Evolutionary conservation across 1,139 yeast species (phyloP), one percentile per base, ranked within the genome.

Genomic region (Scheffersomyces segobiensis): DNA sequence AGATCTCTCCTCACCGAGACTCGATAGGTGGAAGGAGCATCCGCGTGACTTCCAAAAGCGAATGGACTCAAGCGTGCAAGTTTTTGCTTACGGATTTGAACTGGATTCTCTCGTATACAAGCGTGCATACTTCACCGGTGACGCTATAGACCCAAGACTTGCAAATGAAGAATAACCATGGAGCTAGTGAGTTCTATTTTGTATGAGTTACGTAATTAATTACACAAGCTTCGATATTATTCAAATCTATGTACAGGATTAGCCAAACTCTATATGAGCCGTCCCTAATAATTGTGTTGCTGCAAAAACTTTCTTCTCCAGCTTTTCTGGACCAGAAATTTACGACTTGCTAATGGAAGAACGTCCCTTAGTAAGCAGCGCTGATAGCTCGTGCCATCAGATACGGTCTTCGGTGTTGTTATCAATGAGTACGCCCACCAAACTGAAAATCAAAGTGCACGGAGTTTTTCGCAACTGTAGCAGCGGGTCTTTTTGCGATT

Each of bases 31-130:
- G 91, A 0, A 84, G 86, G 60, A 86, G 92, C 59, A 89, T 95
- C 18, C 78, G 88, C 56, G 83, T 92, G 1, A 86, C 92, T 2
- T 83, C 91, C 12, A 89, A 88, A 67, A 85, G 87, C 52, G 92
- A 89, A 61, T 95, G 99, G 99, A 92, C 98, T 0, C 85, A 87
- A 47, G 93, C 97, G 1, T 93, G 97, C 73, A 89, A 90, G 67
- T 89, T 87, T 67, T 78, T 93, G 19, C 76, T 95, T 55, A 91
- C 96, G 1, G 86, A 93, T 66, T 74, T 84, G 56, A 85, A 83
- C 60, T 85, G 88, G 88, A 73, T 85, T 5, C 67, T 84, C 52
- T 75, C 84, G 3, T 84, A 77, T 59, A 70, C 81, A 1, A 72
- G 80, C 52, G 80, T 71, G 1, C 76, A 76, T 57, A 67, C 73